Percentiles rank a stretch among this genome's conserved stretches.
Evolutionary conservation across 2,329 filamentous ascomycete genomes (phyloP).

Genomic region (Aspergillus novofumigatus): DNA sequence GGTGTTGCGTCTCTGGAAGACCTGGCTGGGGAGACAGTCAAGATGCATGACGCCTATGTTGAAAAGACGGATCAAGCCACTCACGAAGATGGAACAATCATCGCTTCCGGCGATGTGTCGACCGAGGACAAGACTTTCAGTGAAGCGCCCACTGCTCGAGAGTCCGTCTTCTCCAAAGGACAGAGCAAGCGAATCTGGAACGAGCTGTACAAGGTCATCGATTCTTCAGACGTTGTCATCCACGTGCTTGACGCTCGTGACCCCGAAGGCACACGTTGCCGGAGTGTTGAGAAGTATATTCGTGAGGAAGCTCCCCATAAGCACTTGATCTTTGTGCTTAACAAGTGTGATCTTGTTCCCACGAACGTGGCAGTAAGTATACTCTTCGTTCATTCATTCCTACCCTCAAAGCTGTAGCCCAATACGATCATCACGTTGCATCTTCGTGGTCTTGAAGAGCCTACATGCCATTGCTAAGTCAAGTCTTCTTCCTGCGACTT

Average conservation of each 20-base stretch:
- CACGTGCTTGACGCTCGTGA: slow-evolving; percentile 89
- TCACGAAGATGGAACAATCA: slow-evolving; percentile 67
- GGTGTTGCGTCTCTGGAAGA: slow-evolving; percentile 77
- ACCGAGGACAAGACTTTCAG: slow-evolving; percentile 44
- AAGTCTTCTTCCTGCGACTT: slow-evolving; percentile 66
- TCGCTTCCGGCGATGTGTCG: slow-evolving; percentile 50
- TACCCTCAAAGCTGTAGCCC: slow-evolving; percentile 1
- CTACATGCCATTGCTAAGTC: slow-evolving; percentile 72
- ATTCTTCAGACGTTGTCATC: slow-evolving; percentile 93
- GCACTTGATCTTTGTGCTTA: slow-evolving; percentile 83
- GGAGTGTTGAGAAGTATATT: slow-evolving; percentile 88
- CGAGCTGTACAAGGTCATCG: slow-evolving; percentile 91
- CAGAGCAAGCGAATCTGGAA: slow-evolving; percentile 97
- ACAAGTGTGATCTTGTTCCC: slow-evolving; percentile 90
- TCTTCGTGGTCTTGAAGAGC: slow-evolving; percentile 14
- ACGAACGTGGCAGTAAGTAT: slow-evolving; percentile 89
- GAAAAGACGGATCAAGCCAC: slow-evolving; percentile 76
- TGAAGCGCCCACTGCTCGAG: slow-evolving; percentile 57
- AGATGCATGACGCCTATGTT: slow-evolving; percentile 75
- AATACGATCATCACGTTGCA: slow-evolving; percentile 17
- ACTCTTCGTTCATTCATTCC: slow-evolving; percentile 8
- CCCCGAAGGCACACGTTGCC: slow-evolving; percentile 83
- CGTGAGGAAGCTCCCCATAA: slow-evolving; percentile 92
- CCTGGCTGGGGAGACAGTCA: slow-evolving; percentile 72
- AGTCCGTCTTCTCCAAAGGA: slow-evolving; percentile 89